A percentile compares a stretch with the other conserved stretches of the same genome.
Conservation (phyloP, 208 protist species). For the Porcisia deanei region DNA sequence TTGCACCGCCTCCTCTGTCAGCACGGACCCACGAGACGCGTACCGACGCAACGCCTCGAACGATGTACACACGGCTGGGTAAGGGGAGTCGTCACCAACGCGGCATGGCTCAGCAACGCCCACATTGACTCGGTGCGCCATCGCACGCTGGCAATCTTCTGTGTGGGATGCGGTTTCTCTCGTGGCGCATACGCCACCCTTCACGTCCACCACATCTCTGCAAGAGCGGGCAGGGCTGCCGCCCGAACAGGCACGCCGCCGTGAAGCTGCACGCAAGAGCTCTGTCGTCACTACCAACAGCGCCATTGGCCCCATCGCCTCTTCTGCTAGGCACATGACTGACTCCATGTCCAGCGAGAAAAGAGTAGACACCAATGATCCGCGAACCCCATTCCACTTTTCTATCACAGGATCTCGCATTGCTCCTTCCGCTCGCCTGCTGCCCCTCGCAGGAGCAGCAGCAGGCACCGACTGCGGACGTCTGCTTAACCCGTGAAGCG, state of each 20-base stretch:
- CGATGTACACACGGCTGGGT: neutral
- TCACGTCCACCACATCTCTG: neutral
- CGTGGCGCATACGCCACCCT: neutral
- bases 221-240: neutral
- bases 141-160: no score
- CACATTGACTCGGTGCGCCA: neutral
- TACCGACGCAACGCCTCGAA: slow-evolving; percentile 11
- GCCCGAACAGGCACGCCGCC: neutral
- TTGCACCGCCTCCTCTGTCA: slow-evolving; percentile 6
- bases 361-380: neutral
- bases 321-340: neutral
- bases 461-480: neutral
- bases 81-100: neutral
- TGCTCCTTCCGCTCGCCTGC: no score
- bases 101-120: neutral
- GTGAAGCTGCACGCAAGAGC: neutral
- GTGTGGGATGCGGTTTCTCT: neutral
- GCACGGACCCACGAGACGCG: slow-evolving; percentile 18
- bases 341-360: neutral
- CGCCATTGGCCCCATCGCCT: slow-evolving; percentile 9
- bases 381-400: neutral
- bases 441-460: neutral
- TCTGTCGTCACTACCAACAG: slow-evolving; percentile 1
- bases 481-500: neutral
- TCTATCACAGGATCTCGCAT: neutral